These are phyloP conservation scores for Boletellus sp. DNA, from an alignment of 768 basidiomycete species.

Conservation along the genomic window DNA sequence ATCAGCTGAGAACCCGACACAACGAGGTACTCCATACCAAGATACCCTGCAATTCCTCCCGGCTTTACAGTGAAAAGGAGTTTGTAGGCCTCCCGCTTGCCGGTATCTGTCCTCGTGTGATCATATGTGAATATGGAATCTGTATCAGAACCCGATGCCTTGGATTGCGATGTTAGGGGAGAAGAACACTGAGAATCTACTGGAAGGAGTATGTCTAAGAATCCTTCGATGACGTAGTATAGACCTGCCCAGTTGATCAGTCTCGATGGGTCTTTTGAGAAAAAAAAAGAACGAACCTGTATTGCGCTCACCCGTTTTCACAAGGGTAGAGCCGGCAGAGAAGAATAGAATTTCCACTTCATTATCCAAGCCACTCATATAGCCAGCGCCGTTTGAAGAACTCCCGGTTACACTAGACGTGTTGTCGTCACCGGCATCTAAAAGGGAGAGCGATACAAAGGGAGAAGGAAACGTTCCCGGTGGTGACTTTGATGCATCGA, in stretches of 20 bases:
- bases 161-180: constrained; percentile 14
- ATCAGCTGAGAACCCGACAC: constrained; percentile 1
- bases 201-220: constrained; percentile 87
- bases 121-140: constrained; percentile 38
- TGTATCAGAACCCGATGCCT: constrained; percentile 27
- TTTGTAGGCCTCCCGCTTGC: constrained; percentile 46
- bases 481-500: constrained; percentile 35
- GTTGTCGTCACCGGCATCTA: constrained; percentile 69
- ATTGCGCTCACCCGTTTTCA: constrained; percentile 85
- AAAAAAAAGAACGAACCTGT: constrained; percentile 52
- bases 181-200: constrained; percentile 11
- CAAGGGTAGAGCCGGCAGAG: constrained; percentile 79
- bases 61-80: constrained; percentile 93
- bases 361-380: constrained; percentile 86
- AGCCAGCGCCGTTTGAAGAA: constrained; percentile 47
- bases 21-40: constrained; percentile 49
- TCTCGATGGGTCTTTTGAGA: not conserved
- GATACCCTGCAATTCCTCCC: constrained; percentile 96
- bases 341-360: constrained; percentile 96
- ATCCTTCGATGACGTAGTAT: constrained; percentile 95
- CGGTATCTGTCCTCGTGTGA: constrained; percentile 23
- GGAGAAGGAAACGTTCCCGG: constrained; percentile 53
- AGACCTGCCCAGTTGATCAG: constrained; percentile 45
- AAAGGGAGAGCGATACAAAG: constrained; percentile 68
- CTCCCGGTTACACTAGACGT: constrained; percentile 60